Base-by-base conservation (phyloP, 352 stramenopile species). In the Globisporangium cederbergense region DNA sequence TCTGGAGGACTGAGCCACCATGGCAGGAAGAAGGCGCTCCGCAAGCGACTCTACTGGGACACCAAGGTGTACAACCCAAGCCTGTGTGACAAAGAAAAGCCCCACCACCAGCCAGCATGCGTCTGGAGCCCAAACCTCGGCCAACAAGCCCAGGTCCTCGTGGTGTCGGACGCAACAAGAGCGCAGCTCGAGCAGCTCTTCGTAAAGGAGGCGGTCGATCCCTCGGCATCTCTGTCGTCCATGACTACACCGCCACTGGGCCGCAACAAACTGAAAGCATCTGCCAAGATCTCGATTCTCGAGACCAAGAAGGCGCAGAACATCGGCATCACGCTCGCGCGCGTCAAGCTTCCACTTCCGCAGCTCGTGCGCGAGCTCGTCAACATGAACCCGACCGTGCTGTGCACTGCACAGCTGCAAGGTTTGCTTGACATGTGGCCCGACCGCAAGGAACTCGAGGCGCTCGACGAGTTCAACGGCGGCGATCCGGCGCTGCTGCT, bases 221-320 rank as follows among this genome's bases (percentile, higher is more conserved):
- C 40, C 40, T n/a, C 30, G 11, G 13, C 42, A 11, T 43, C 46
- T 2, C 22, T 28, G 38, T 58, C 43, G 16, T 51, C 54, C 10
- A 28, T 30, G 34, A 34, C 18, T 14, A 28, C 16, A 3, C 10
- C 43, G 18, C 18, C 43, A 50, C 43, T 50, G 40, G 11, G 40
- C 40, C 40, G 40, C 40, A 10, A 16, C 30, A n/a, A 25, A 11
- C 16, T 42, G 42, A 47, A 16, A 16, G n/a, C 53, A 11, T 51
- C 61, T 2, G 50, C 56, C 4, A 62, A 42, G 18, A 74, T 91
- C 47, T 75, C 81, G 20, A 70, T 93, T 45, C 77, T 95, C 58
- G 83, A 93, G 54, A 76, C 82, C 66, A 95, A 95, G 65, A 95
- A 93, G 64, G 88, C 85, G 14, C 86, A 93, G 60, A 93, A 95